Percentiles rank a stretch among this genome's conserved stretches.
phyloP scores from a whole-genome alignment of 2,329 filamentous ascomycete genomes.

The Escovopsis sp. region DNA sequence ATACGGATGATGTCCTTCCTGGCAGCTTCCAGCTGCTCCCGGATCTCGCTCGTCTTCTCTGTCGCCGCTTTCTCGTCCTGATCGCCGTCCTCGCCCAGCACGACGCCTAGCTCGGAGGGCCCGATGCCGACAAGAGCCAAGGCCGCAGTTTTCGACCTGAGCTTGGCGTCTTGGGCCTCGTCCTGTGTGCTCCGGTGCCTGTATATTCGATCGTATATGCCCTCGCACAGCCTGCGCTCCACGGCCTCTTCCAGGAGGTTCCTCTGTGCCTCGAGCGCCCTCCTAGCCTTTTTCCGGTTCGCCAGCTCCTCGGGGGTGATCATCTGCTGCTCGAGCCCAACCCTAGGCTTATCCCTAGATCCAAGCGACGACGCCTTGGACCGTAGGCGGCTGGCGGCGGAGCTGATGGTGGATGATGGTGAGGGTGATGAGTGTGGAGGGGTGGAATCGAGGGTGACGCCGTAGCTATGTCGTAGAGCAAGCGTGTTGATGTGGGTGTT shows the following conservation, averaged over 20 bases:
- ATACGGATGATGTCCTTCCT: slow-evolving; percentile 58
- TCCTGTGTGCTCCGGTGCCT: slow-evolving; percentile 84
- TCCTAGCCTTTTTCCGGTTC: slow-evolving; percentile 63
- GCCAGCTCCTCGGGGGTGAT: slow-evolving; percentile 75
- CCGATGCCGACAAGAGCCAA: slow-evolving; percentile 85
- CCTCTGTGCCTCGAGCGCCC: slow-evolving; percentile 63
- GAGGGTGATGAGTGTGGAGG: slow-evolving; percentile 4
- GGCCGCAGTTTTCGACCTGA: slow-evolving; percentile 86
- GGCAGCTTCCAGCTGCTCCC: slow-evolving; percentile 56
- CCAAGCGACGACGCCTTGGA: slow-evolving; percentile 40
- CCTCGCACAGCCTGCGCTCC: slow-evolving; percentile 71
- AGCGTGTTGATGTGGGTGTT: slow-evolving; percentile 74
- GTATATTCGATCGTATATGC: slow-evolving; percentile 78
- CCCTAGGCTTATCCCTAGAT: slow-evolving; percentile 34
- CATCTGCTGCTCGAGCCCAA: slow-evolving; percentile 60
- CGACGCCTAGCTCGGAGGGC: slow-evolving; percentile 67
- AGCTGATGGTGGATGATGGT: slow-evolving; percentile 33
- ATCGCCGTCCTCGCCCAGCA: slow-evolving; percentile 45
- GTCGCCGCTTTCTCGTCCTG: slow-evolving; percentile 37
- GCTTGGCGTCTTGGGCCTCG: slow-evolving; percentile 85
- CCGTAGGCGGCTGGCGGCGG: slow-evolving; percentile 40
- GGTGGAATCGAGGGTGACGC: slow-evolving; percentile 41
- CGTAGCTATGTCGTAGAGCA: slow-evolving; percentile 58
- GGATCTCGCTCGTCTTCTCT: slow-evolving; percentile 52
- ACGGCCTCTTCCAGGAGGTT: slow-evolving; percentile 76